Base-by-base conservation (phyloP, 1,284 basidiomycete genomes). In the Gymnopus androsaceus region DNA sequence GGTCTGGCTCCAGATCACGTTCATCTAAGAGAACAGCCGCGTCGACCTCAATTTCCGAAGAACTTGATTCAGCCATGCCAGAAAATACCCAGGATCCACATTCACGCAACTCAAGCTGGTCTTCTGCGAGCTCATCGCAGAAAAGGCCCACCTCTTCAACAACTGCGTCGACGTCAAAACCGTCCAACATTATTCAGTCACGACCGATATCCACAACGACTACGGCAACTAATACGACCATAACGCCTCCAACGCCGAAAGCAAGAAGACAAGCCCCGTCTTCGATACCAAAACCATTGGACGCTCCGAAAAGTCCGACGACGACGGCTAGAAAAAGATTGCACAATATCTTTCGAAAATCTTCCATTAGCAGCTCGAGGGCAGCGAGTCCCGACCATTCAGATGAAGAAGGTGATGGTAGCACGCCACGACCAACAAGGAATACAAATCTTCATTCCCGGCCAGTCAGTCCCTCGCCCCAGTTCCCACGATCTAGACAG, bases 201-300 rank as follows among this genome's bases (percentile, higher is more conserved):
- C 78, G 87, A 6, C 86, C 87, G 3, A 67, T 89, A 30, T 88
- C 87, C 1, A 79, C 82, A 15, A 82, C 80, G 0, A 86, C 84
- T 1, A 80, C 80, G 15, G 77, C 79, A 2, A 85, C 84, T 2
- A 80, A 80, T 61, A 74, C 78, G 12, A 85, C 85, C 19, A 72
- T 82, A 54, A 82, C 79, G 11, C 82, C 84, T 5, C 72, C 71
- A 15, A 78, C 81, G 0, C 80, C 77, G 19, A 77, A 76, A 60
- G 62, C 70, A 30, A 70, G 64, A 50, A 72, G 67, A 58, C 66
- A 61, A 23, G 57, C 61, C 12, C 64, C 66, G 17, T 64, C 68
- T 25, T 59, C 63, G 7, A 60, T 69, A 9, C 68, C 69, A 28
- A 30, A 48, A 21, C 45, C 58, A 25, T 19, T 34, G 21, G 45